Conservation (phyloP, 208 protist species). For the Crithidia expoeki region DNA sequence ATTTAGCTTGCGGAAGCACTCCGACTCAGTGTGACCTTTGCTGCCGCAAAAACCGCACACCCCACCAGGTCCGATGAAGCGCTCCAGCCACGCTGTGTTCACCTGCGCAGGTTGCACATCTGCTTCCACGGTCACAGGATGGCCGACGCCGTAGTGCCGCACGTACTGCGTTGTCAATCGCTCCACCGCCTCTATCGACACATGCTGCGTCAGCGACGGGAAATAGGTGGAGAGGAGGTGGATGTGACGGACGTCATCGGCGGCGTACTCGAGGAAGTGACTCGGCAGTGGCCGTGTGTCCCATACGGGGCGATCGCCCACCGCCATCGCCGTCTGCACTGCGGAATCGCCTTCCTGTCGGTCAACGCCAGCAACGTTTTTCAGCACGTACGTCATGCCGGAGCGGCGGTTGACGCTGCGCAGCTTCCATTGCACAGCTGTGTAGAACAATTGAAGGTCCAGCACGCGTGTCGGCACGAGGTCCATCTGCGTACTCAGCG, state of each 20-base stretch:
- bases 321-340: conserved; percentile 86
- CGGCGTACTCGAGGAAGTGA: conserved; percentile 91
- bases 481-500: conserved; percentile 77
- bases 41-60: conserved; percentile 78
- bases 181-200: conserved; percentile 47
- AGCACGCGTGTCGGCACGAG: conserved; percentile 64
- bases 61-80: conserved; percentile 81
- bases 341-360: conserved; percentile 75
- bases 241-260: conserved; percentile 89
- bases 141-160: conserved; percentile 67
- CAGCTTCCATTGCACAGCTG: conserved; percentile 84
- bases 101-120: conserved; percentile 79
- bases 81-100: conserved; percentile 70
- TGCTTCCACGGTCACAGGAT: conserved; percentile 63
- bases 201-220: conserved; percentile 24
- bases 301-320: conserved; percentile 85
- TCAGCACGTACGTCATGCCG: conserved; percentile 86
- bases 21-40: conserved; percentile 79
- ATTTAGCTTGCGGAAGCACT: conserved; percentile 87
- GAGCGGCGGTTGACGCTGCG: conserved; percentile 82
- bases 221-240: conserved; percentile 57
- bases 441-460: conserved; percentile 88
- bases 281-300: conserved; percentile 85
- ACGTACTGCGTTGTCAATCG: conserved; percentile 81
- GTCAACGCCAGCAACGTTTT: conserved; percentile 65